Conservation (phyloP, 2,329 filamentous ascomycete genomes). For the Sclerotinia nivalis region DNA sequence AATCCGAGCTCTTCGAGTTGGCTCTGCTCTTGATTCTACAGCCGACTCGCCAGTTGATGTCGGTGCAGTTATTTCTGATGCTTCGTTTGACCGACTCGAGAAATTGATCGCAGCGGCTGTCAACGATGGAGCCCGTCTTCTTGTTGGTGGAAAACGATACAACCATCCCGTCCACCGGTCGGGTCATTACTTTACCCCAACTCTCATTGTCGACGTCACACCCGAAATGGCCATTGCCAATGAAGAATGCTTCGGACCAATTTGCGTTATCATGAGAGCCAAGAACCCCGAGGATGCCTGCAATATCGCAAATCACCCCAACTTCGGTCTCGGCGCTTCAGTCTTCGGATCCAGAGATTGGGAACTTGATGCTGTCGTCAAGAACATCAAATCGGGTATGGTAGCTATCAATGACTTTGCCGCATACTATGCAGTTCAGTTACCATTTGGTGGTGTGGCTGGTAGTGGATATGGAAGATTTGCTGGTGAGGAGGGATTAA, state of each 20-base stretch:
- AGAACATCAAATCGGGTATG: constrained; percentile 78
- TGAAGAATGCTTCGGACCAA: constrained; percentile 88
- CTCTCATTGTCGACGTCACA: constrained; percentile 86
- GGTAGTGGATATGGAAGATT: constrained; percentile 93
- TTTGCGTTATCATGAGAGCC: constrained; percentile 83
- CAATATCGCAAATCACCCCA: constrained; percentile 75
- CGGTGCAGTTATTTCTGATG: constrained; percentile 84
- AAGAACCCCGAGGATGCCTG: constrained; percentile 65
- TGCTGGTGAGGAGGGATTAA: constrained; percentile 83
- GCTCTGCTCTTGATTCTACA: constrained; percentile 59
- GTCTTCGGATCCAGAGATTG: constrained; percentile 75
- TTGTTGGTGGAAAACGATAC: constrained; percentile 75
- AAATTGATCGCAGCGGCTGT: constrained; percentile 76
- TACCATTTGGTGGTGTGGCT: constrained; percentile 81
- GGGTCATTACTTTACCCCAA: constrained; percentile 92
- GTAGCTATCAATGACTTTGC: constrained; percentile 96
- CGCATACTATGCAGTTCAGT: constrained; percentile 86
- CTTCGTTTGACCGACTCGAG: constrained; percentile 75
- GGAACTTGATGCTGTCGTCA: constrained; percentile 64
- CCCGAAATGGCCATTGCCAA: constrained; percentile 83
- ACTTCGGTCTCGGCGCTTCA: constrained; percentile 83
- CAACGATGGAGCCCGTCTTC: constrained; percentile 71
- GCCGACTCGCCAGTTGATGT: constrained; percentile 66
- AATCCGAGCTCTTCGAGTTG: constrained; percentile 73
- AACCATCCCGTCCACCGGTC: constrained; percentile 70